A percentile compares a stretch with the other conserved stretches of the same genome.
These are phyloP conservation scores for Endotrypanum monterogeii DNA, from an alignment of 208 protist species.

Conservation along the genomic window DNA sequence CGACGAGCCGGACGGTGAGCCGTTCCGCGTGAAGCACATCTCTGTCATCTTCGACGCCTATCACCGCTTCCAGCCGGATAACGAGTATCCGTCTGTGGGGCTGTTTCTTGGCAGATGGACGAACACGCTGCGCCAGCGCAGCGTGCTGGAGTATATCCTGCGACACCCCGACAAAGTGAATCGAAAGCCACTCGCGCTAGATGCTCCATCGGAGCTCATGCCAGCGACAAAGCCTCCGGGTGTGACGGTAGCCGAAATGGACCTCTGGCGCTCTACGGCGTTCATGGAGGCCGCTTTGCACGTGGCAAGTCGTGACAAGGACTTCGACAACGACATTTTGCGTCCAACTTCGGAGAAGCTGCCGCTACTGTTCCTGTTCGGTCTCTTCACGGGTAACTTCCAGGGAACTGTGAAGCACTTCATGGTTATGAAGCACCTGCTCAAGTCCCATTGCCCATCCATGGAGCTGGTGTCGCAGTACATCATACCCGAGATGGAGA, in stretches of 20 bases:
- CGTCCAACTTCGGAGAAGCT: conserved; percentile 62
- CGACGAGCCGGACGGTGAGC: conserved; percentile 62
- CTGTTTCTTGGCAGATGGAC: conserved; percentile 84
- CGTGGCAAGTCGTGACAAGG: conserved; percentile 75
- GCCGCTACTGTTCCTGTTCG: conserved; percentile 75
- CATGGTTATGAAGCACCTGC: conserved; percentile 60
- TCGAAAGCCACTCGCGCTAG: conserved; percentile 48
- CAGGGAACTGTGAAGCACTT: conserved; percentile 84
- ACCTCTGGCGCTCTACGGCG: conserved; percentile 78
- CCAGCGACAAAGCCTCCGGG: conserved; percentile 43
- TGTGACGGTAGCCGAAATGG: conserved; percentile 49
- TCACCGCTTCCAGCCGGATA: conserved; percentile 70
- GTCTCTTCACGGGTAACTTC: conserved; percentile 69
- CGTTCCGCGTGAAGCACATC: conserved; percentile 78
- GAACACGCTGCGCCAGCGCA: conserved; percentile 75
- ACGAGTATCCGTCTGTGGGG: conserved; percentile 70
- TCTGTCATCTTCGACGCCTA: conserved; percentile 88
- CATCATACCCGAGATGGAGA: conserved; percentile 74
- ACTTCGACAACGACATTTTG: conserved; percentile 79
- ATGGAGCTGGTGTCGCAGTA: conserved; percentile 64
- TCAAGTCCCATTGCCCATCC: conserved; percentile 53
- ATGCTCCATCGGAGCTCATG: conserved; percentile 63
- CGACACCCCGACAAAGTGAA: conserved; percentile 84
- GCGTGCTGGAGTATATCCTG: conserved; percentile 82
- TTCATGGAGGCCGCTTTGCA: conserved; percentile 87